phyloP scores from a whole-genome alignment of 1,284 basidiomycete genomes.

The Schizophyllum commune region DNA sequence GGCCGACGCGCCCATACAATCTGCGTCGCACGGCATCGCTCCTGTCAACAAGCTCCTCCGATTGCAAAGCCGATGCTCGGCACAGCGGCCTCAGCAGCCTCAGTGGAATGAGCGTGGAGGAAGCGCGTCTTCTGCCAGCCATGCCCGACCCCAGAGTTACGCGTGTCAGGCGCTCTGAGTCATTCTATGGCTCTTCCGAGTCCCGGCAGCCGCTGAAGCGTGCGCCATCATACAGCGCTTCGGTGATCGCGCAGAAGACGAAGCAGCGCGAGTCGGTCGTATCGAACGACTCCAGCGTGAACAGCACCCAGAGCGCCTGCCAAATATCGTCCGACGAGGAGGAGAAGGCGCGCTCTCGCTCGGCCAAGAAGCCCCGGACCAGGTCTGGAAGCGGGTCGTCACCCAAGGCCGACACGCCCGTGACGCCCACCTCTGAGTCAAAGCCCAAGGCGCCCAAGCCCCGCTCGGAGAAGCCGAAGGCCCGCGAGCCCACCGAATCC shows the following conservation, averaged over 20 bases:
- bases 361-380: slow-evolving; percentile 56
- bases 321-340: slow-evolving; percentile 65
- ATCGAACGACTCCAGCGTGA: slow-evolving; percentile 15
- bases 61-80: slow-evolving; percentile 16
- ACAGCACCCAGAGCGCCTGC: not conserved
- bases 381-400: slow-evolving; percentile 22
- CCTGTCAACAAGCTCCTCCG: slow-evolving; percentile 33
- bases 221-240: slow-evolving; percentile 40
- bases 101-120: slow-evolving; percentile 27
- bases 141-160: slow-evolving; percentile 34
- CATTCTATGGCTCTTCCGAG: slow-evolving; percentile 26
- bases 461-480: slow-evolving; percentile 2
- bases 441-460: slow-evolving; percentile 10
- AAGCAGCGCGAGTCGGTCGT: slow-evolving; percentile 12
- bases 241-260: slow-evolving; percentile 15
- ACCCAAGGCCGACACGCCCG: slow-evolving; percentile 8
- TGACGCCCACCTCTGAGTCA: not conserved
- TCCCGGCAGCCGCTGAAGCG: slow-evolving; percentile 30
- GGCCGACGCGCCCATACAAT: not conserved
- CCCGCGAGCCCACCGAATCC: slow-evolving; percentile 4
- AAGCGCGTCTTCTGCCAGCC: slow-evolving; percentile 17
- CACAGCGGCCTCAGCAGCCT: slow-evolving; percentile 20
- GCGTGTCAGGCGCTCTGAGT: slow-evolving; percentile 34
- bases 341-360: slow-evolving; percentile 51
- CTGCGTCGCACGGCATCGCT: slow-evolving; percentile 21